Conservation (phyloP, 345 rosid species). For the Gossypium arboreum region DNA sequence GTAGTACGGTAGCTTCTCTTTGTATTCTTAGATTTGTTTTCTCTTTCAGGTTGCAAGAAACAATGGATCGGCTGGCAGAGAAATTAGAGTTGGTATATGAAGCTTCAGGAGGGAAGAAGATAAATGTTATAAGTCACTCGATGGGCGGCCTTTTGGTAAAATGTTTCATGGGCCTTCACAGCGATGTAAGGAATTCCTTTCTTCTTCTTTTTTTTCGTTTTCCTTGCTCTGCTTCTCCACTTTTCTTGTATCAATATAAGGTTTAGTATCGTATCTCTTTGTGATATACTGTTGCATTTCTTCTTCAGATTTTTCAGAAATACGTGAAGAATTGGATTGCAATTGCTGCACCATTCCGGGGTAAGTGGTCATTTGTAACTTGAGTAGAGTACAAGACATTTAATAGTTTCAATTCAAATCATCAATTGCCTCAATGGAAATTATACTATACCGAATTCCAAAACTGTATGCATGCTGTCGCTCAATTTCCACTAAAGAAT, state of each 20-base stretch:
- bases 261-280: background rate
- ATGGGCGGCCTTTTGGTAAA: conserved; percentile 95
- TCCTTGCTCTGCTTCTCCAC: background rate
- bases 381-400: background rate
- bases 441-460: background rate
- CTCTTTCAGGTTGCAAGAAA: conserved; percentile 58
- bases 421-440: background rate
- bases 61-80: conserved; percentile 59
- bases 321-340: conserved; percentile 95
- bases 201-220: background rate
- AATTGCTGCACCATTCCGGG: conserved; percentile 89
- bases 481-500: background rate
- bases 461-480: too few relatives aligned
- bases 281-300: background rate
- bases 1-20: background rate
- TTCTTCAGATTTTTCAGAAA: conserved; percentile 68
- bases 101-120: conserved; percentile 88
- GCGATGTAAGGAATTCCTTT: conserved; percentile 47
- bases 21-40: background rate
- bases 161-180: conserved; percentile 82
- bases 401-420: conserved; percentile 5
- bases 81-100: conserved; percentile 63
- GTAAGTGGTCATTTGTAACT: conserved; percentile 31
- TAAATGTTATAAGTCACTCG: conserved; percentile 81
- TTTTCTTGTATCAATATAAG: background rate